Evolutionary conservation across 1,284 basidiomycete genomes (phyloP).

Genomic region (Ganoderma sinense): DNA sequence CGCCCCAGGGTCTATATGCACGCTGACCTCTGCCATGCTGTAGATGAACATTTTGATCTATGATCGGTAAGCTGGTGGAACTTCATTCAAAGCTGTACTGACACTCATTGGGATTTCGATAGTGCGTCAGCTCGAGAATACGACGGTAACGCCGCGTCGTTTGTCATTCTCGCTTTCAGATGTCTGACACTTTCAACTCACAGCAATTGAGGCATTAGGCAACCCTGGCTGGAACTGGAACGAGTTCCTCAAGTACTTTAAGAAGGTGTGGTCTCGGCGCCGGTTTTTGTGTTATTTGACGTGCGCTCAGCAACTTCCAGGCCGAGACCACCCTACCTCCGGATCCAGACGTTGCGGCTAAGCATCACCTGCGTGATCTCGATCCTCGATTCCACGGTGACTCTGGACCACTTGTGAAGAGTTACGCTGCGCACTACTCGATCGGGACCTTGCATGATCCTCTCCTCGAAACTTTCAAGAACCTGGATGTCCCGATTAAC

Average conservation of each 20-base stretch:
- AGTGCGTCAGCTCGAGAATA: not conserved
- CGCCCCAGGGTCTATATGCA: not conserved
- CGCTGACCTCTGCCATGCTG: not conserved
- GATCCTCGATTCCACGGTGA: constrained; percentile 23
- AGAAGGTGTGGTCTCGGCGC: constrained; percentile 14
- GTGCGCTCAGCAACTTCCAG: not conserved
- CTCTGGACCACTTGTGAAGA: constrained; percentile 31
- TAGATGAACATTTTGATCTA: not conserved
- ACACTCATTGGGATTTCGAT: not conserved
- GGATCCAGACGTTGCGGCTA: not conserved
- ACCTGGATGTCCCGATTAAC: constrained; percentile 15
- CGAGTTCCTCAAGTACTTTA: constrained; percentile 28
- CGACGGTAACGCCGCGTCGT: not conserved
- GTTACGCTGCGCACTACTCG: constrained; percentile 11
- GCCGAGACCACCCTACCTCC: constrained; percentile 15
- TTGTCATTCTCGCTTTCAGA: not conserved
- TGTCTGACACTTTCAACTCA: constrained; percentile 12
- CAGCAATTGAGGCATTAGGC: constrained; percentile 33
- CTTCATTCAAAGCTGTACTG: not conserved
- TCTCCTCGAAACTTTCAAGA: constrained; percentile 24
- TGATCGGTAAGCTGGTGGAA: not conserved
- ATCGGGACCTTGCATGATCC: constrained; percentile 6
- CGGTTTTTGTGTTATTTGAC: not conserved
- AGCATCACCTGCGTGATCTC: not conserved
- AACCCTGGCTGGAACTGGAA: constrained; percentile 38